Percentiles rank a stretch among this genome's conserved stretches.
These are phyloP conservation scores for Diplodia scrobiculata DNA, from an alignment of 2,329 filamentous ascomycete species.

Conservation along the genomic window DNA sequence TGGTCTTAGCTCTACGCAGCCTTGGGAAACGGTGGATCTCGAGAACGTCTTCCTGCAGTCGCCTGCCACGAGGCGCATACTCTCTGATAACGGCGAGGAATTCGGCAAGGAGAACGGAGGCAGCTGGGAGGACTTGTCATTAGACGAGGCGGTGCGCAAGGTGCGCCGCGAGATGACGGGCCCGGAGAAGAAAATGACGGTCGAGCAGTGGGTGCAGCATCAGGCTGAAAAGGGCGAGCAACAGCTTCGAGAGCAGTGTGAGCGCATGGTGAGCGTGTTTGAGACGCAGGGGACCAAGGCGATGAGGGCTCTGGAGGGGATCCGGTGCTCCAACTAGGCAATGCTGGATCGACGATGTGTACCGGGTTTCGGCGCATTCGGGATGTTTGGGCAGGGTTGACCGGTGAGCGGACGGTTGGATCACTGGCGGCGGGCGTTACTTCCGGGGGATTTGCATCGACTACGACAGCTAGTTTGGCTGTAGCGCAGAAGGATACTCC, in stretches of 20 bases:
- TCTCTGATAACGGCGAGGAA: constrained; percentile 2
- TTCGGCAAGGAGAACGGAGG: constrained; percentile 36
- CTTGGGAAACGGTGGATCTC: constrained; percentile 76
- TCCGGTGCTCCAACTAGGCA: constrained; percentile 49
- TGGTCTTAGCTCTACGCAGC: constrained; percentile 53
- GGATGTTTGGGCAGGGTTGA: background rate
- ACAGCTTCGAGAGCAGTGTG: constrained; percentile 76
- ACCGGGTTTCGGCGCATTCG: constrained; percentile 5
- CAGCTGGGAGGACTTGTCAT: constrained; percentile 29
- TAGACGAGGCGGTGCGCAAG: constrained; percentile 50
- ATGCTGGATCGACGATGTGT: constrained; percentile 13
- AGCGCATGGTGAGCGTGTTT: constrained; percentile 77
- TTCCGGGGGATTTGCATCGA: constrained; percentile 2
- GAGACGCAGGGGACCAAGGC: constrained; percentile 80
- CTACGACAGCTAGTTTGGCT: background rate
- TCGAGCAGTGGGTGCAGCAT: constrained; percentile 87
- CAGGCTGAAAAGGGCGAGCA: constrained; percentile 80
- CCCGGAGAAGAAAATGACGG: constrained; percentile 84
- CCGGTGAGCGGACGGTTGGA: background rate
- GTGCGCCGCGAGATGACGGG: constrained; percentile 66
- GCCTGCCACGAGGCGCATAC: constrained; percentile 39
- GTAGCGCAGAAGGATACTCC: constrained; percentile 8
- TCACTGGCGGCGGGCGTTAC: constrained; percentile 5
- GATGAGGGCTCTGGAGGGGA: constrained; percentile 73
- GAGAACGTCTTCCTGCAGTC: constrained; percentile 66